Conservation (phyloP, 73 alveolate species). For the Symbiodinium pilosum region DNA sequence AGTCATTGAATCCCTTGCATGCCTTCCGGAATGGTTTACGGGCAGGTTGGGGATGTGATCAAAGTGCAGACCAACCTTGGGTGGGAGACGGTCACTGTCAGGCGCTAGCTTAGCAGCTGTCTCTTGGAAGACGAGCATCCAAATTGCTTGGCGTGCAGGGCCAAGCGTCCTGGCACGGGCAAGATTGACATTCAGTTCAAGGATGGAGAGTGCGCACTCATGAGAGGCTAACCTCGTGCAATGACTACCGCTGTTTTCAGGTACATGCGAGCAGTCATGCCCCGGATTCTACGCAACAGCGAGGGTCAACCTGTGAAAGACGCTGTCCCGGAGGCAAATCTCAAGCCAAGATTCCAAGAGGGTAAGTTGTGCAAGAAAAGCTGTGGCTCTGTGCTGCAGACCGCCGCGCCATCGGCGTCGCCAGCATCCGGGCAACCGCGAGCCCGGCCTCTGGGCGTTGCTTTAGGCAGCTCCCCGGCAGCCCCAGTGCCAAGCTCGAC, state of each 20-base stretch:
- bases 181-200: conserved; percentile 94
- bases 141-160: conserved; percentile 22
- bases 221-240: too few relatives aligned
- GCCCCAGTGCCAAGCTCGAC: conserved; percentile 57
- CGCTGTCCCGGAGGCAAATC: conserved; percentile 20
- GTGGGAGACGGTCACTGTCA: conserved; percentile 93
- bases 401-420: too few relatives aligned
- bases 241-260: not conserved
- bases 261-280: conserved; percentile 94
- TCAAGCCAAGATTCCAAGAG: not conserved
- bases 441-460: too few relatives aligned
- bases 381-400: too few relatives aligned
- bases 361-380: too few relatives aligned
- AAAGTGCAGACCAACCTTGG: conserved; percentile 89
- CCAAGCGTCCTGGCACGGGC: conserved; percentile 83
- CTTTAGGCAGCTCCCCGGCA: not conserved
- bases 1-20: too few relatives aligned
- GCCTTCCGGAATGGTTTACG: not conserved
- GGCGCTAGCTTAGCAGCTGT: not conserved
- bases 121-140: not conserved
- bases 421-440: too few relatives aligned
- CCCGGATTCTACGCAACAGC: conserved; percentile 72
- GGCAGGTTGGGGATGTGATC: conserved; percentile 88
- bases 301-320: conserved; percentile 81
- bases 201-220: conserved; percentile 95